Evolutionary conservation across 1,284 basidiomycete species (phyloP), one percentile per base, ranked within the genome.

Genomic region (Cryptococcus amylolentus): DNA sequence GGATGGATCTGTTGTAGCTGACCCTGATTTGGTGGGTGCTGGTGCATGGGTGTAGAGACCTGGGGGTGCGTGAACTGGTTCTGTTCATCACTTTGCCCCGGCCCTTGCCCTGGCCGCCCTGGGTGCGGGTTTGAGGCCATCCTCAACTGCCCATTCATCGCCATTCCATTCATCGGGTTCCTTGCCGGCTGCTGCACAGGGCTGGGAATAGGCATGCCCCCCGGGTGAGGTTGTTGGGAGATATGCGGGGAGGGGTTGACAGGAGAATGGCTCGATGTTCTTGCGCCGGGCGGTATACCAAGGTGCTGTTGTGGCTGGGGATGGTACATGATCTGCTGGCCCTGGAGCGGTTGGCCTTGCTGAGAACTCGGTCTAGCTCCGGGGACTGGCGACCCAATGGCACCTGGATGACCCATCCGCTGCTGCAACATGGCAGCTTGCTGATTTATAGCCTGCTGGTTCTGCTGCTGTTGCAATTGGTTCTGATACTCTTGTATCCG

Each of bases 171-270:
- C 39, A 65, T 62, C 10, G 68, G 69, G 1, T 68, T 70, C 16
- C 71, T 57, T 64, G 70, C 69, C 42, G 65, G 63, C 52, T 70
- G 68, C 51, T 64, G 63, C 51, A 72, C 64, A 7, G 70, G 70
- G 8, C 68, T 70, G 7, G 57, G 57, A 5, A 37, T 28, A 10
- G 66, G 68, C 67, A 72, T 70, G 20, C 66, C 58, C 18, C 43
- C 52, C 26, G 62, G 62, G 47, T 66, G 63, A 41, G 59, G 61
- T 47, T 67, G 66, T 4, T 60, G 56, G 26, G 60, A 55, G 64
- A 69, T 67, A 31, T 66, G 67, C 12, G 65, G 69, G 3, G 69
- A 71, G 2, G 67, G 67, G 12, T 58, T 60, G 23, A 67, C 54
- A 20, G 69, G 69, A 7, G 69, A 69, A 55, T 64, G 66, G 1